Percentiles rank a stretch among this genome's conserved stretches.
phyloP scores from a whole-genome alignment of 2,329 filamentous ascomycete species.

The Penicillium sp. region DNA sequence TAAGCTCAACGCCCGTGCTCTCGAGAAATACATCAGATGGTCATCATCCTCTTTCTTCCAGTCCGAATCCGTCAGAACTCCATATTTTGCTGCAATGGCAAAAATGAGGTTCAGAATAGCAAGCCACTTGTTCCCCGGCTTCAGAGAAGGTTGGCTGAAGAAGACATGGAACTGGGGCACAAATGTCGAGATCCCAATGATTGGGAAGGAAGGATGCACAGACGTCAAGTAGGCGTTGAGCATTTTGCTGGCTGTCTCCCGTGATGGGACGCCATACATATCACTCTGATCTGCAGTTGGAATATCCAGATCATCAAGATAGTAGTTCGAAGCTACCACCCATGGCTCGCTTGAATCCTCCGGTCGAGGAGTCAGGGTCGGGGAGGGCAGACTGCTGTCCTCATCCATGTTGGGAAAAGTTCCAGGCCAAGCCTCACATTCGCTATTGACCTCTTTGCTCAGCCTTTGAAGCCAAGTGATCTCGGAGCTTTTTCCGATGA shows the following conservation, averaged over 20 bases:
- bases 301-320: conserved; percentile 43
- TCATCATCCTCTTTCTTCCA: conserved; percentile 38
- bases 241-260: conserved; percentile 38
- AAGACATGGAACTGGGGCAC: conserved; percentile 42
- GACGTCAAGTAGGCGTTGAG: conserved; percentile 42
- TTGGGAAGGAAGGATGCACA: conserved; percentile 46
- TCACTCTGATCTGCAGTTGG: conserved; percentile 35
- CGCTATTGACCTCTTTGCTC: conserved; percentile 31
- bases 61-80: conserved; percentile 36
- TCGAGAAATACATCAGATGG: conserved; percentile 42
- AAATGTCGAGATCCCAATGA: conserved; percentile 43
- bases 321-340: conserved; percentile 36
- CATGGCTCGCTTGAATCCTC: conserved; percentile 24
- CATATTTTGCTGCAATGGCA: conserved; percentile 42
- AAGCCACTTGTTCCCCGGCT: conserved; percentile 41
- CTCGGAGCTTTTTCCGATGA: conserved; percentile 46
- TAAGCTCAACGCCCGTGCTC: conserved; percentile 39
- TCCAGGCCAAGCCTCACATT: conserved; percentile 21
- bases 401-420: conserved; percentile 16
- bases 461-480: conserved; percentile 45
- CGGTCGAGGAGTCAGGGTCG: conserved; percentile 25
- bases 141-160: conserved; percentile 32
- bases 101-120: conserved; percentile 47
- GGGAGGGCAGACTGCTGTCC: conserved; percentile 28
- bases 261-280: conserved; percentile 36